phyloP scores from a whole-genome alignment of 176 grass and related monocot species.

The Otatea glauca region DNA sequence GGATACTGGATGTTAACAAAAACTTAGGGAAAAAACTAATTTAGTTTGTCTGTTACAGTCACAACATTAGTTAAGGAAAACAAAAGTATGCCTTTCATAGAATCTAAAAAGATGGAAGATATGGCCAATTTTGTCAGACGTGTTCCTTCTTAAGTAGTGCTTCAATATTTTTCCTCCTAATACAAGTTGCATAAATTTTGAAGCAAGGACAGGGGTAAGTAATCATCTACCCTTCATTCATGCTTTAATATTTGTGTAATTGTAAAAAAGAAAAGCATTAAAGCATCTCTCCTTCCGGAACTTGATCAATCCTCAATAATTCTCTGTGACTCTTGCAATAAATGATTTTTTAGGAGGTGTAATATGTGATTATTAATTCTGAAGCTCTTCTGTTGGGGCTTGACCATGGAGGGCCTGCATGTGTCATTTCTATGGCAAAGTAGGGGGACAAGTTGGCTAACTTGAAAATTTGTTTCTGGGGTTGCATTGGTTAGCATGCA shows the following conservation, averaged over 20 bases:
- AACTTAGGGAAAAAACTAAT: neutral
- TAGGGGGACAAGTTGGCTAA: conserved; percentile 55
- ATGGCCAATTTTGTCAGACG: neutral
- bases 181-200: no score
- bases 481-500: conserved; percentile 28
- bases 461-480: conserved; percentile 20
- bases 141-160: no score
- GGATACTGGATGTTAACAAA: neutral
- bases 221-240: no score
- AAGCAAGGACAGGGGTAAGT: no score
- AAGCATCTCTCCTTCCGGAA: no score
- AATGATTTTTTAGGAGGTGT: neutral
- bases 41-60: neutral
- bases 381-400: neutral
- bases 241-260: no score
- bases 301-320: neutral
- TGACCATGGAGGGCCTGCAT: neutral
- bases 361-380: conserved; percentile 31
- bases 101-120: neutral
- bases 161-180: no score
- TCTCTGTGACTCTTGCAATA: neutral
- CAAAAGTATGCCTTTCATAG: neutral
- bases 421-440: conserved; percentile 30
- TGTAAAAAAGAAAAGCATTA: no score
- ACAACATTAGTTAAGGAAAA: neutral